phyloP scores from a whole-genome alignment of 2,329 filamentous ascomycete genomes.

The Hirsutella minnesotensis region DNA sequence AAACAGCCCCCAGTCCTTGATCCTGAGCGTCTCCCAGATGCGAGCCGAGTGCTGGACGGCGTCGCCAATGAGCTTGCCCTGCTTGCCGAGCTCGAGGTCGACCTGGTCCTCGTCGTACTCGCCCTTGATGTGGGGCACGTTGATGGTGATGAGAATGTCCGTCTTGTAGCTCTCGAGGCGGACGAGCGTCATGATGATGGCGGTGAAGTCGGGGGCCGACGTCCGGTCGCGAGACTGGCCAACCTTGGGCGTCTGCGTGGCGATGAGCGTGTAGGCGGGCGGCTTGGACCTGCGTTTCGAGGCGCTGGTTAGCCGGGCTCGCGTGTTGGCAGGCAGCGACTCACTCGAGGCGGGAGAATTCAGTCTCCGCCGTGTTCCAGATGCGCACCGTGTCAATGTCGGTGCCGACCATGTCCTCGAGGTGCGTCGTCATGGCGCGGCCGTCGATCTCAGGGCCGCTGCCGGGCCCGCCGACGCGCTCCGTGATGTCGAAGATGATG shows the following conservation, averaged over 20 bases:
- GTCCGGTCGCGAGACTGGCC: constrained; percentile 20
- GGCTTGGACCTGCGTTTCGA: constrained; percentile 22
- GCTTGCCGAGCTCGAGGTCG: constrained; percentile 51
- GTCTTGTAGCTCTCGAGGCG: constrained; percentile 64
- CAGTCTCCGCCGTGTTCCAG: constrained; percentile 51
- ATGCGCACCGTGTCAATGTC: constrained; percentile 54
- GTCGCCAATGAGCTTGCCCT: constrained; percentile 56
- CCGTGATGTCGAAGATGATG: constrained; percentile 82
- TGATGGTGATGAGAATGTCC: constrained; percentile 76
- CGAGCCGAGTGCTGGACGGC: constrained; percentile 54
- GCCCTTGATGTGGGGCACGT: constrained; percentile 71
- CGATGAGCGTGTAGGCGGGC: constrained; percentile 58
- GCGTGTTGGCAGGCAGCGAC: constrained; percentile 14
- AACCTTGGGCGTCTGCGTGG: constrained; percentile 41
- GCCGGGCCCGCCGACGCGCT: constrained; percentile 54
- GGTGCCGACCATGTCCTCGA: constrained; percentile 56
- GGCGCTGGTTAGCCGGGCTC: neutral
- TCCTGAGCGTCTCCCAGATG: constrained; percentile 62
- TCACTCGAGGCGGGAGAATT: constrained; percentile 44
- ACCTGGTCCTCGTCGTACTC: constrained; percentile 65
- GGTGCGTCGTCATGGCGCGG: constrained; percentile 55
- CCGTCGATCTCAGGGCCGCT: constrained; percentile 51
- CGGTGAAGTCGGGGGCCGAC: constrained; percentile 51
- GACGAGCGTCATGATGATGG: constrained; percentile 65
- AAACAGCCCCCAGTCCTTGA: constrained; percentile 75